Base-by-base conservation (phyloP, 2,329 filamentous ascomycete species). In the Fusarium subtropicale region DNA sequence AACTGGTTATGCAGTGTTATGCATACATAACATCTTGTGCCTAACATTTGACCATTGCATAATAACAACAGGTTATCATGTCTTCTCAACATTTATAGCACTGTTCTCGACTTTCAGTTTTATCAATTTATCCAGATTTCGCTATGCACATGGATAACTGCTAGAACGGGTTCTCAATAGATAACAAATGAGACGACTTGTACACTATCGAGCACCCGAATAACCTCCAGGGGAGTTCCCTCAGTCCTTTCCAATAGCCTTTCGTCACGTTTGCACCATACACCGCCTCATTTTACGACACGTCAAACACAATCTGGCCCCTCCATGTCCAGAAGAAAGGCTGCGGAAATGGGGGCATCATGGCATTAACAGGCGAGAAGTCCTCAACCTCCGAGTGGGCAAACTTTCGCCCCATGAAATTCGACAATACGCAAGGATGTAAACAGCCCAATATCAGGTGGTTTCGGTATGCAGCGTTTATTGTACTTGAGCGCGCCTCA, bases 51-150 rank as follows among this genome's bases (percentile, higher is more conserved):
- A 16, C 0, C 7, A 8, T 34, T 34, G 8, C 15, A 36, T 18
- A 5, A 3, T 4, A 9, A 11, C 16, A 18, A 5, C 15, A 36
- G 18, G 13, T 6, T 33, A 33, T 16, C 15, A 8, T 16, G 15
- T 16, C 8, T 36, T 36, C 0, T 18, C 2, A 10, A 11, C 7
- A 18, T 4, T 9, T 9, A 34, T 34, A 9, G 18, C 13, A 34
- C 1, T 18, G 9, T 0, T 5, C 18, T 36, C 8, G 1, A 1
- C 16, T 36, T 36, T 10, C 2, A 36, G 16, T 36, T 18, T 18
- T 18, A 8, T 18, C 16, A 5, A 2, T 34, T n/a, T 6, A 5
- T 10, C 8, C 16, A n/a, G 3, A 4, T 9, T 36, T 34, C 1
- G 1, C 16, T 18, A 34, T 9, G 1, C 18, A n/a, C 18, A 6